Percentiles rank a stretch among this genome's conserved stretches.
Evolutionary conservation across 176 grass and related monocot genomes (phyloP).

Genomic region (Olyra latifolia): DNA sequence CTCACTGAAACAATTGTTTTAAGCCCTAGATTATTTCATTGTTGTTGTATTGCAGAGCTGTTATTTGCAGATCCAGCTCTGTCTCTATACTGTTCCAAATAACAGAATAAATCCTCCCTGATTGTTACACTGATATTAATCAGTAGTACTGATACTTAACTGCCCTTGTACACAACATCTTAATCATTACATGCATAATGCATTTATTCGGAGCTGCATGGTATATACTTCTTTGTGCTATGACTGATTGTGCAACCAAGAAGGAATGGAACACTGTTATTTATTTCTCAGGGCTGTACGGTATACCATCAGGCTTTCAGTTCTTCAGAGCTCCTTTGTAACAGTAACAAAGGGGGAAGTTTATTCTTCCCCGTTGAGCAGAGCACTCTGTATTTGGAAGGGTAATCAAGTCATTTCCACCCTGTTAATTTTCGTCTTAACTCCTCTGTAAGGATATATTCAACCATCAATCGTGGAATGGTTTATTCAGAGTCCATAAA

Average conservation of each 20-base stretch:
- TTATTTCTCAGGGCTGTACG: neutral
- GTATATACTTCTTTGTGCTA: neutral
- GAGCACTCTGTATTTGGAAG: neutral
- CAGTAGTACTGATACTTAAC: conserved; percentile 24
- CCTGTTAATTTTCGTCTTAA: neutral
- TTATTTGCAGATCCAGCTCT: conserved; percentile 29
- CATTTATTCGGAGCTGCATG: conserved; percentile 6
- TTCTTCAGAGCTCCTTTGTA: neutral
- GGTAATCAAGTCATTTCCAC: neutral
- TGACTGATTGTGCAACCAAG: neutral
- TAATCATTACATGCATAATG: conserved; percentile 4
- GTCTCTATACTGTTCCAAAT: conserved; percentile 35
- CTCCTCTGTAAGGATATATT: neutral
- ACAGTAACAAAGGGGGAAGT: neutral
- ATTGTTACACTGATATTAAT: conserved; percentile 27
- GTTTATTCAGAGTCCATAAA: neutral
- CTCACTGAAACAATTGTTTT: neutral
- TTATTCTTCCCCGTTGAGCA: neutral
- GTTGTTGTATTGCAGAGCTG: conserved; percentile 29
- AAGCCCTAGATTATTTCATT: conserved; percentile 31
- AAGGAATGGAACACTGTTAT: conserved; percentile 24
- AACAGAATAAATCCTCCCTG: conserved; percentile 20
- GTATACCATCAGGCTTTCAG: neutral
- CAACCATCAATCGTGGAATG: neutral
- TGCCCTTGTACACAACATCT: conserved; percentile 26